A percentile compares a stretch with the other conserved stretches of the same genome.
phyloP scores from a whole-genome alignment of 139 green algal species.

The Spirogloea muscicola region DNA sequence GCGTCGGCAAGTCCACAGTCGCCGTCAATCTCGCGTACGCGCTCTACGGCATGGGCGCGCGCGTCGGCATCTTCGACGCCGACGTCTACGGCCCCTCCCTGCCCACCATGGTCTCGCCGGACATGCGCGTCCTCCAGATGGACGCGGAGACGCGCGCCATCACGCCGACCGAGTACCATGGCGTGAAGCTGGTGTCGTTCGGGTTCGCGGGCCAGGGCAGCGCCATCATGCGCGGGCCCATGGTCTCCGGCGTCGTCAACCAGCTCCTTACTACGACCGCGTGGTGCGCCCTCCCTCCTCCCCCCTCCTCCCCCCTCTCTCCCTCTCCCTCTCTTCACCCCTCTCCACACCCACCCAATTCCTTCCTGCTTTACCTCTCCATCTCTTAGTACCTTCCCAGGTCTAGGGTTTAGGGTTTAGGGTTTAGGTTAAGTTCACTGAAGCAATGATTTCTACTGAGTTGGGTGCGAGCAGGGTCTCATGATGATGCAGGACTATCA shows the following conservation, averaged over 20 bases:
- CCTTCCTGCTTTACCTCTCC: too few species aligned
- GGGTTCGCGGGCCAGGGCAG: slow-evolving; percentile 93
- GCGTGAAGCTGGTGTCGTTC: slow-evolving; percentile 96
- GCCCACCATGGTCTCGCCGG: slow-evolving; percentile 90
- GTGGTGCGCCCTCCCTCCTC: slow-evolving; percentile 9
- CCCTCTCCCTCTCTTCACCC: background rate
- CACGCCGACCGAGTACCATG: slow-evolving; percentile 83
- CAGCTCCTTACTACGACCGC: slow-evolving; percentile 85
- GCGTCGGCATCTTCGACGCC: slow-evolving; percentile 92
- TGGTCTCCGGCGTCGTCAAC: slow-evolving; percentile 92
- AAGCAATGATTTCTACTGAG: too few species aligned
- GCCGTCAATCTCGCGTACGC: slow-evolving; percentile 96
- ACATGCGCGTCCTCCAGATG: slow-evolving; percentile 62
- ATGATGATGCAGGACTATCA: too few species aligned
- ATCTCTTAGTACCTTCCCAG: too few species aligned
- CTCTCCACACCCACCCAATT: too few species aligned
- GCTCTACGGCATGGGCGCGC: slow-evolving; percentile 88
- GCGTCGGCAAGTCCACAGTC: slow-evolving; percentile 94
- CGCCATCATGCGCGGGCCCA: slow-evolving; percentile 97
- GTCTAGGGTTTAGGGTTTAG: too few species aligned
- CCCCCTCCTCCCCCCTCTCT: background rate
- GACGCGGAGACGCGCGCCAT: slow-evolving; percentile 59
- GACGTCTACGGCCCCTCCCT: slow-evolving; percentile 97
- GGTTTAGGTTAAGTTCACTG: too few species aligned
- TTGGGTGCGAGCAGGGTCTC: too few species aligned